These are phyloP conservation scores for Leccinellum luteum DNA, from an alignment of 768 basidiomycete genomes.

Conservation along the genomic window DNA sequence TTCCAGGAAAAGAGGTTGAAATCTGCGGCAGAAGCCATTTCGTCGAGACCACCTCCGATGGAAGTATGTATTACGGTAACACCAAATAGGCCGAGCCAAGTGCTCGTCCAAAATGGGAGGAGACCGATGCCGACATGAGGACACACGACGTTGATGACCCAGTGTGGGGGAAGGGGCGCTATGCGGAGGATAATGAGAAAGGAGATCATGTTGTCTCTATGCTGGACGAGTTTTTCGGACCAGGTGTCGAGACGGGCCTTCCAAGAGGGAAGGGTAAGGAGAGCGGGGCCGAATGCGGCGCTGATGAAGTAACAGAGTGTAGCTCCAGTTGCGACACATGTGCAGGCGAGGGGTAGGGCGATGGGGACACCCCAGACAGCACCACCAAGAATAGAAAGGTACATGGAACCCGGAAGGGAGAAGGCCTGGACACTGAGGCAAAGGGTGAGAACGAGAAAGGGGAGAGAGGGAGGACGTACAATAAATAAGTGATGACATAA, in stretches of 20 bases:
- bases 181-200: slow-evolving; percentile 95
- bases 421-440: slow-evolving; percentile 83
- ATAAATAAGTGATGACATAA: slow-evolving; percentile 87
- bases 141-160: slow-evolving; percentile 92
- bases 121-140: slow-evolving; percentile 90
- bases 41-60: slow-evolving; percentile 88
- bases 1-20: slow-evolving; percentile 92
- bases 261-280: slow-evolving; percentile 85
- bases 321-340: slow-evolving; percentile 89
- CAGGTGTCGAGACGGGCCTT: slow-evolving; percentile 79
- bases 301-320: slow-evolving; percentile 92
- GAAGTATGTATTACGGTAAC: slow-evolving; percentile 93
- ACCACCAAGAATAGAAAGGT: slow-evolving; percentile 93
- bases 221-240: slow-evolving; percentile 72
- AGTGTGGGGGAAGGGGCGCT: slow-evolving; percentile 92
- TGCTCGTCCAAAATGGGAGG: slow-evolving; percentile 85
- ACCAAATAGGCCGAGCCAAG: slow-evolving; percentile 88
- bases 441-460: slow-evolving; percentile 8
- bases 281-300: slow-evolving; percentile 87
- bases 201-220: slow-evolving; percentile 82
- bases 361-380: slow-evolving; percentile 90
- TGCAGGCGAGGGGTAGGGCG: slow-evolving; percentile 87
- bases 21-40: slow-evolving; percentile 92
- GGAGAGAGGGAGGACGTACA: slow-evolving; percentile 53
- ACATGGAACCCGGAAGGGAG: slow-evolving; percentile 96